Percentiles rank a stretch among this genome's conserved stretches.
Evolutionary conservation across 176 grass and related monocot genomes (phyloP).

Genomic region (Tuctoria greenei): DNA sequence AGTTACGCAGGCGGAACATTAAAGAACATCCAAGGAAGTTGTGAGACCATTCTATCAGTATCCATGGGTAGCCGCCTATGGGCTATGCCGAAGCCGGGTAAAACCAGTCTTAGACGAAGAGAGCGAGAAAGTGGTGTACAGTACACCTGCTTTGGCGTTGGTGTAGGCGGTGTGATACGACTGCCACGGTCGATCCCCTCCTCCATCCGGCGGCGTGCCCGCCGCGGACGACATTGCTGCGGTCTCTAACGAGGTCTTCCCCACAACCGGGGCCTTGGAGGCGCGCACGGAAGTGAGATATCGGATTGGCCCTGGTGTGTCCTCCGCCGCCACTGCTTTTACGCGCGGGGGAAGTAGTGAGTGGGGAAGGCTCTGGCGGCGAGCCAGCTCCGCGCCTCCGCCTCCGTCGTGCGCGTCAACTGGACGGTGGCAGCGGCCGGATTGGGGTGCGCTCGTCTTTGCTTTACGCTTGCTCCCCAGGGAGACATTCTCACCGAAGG

Average conservation of each 20-base stretch:
- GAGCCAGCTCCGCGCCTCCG: neutral
- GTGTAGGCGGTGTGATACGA: constrained; percentile 94
- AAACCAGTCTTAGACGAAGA: constrained; percentile 3
- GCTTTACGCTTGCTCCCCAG: neutral
- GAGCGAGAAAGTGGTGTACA: neutral
- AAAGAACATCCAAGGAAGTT: neutral
- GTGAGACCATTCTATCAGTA: neutral
- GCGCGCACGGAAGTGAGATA: neutral
- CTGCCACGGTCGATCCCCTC: constrained; percentile 70
- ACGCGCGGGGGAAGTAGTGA: neutral
- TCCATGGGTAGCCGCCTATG: neutral
- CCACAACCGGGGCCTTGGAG: neutral
- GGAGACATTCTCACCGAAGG: neutral
- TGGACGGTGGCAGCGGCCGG: neutral
- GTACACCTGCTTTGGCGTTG: constrained; percentile 82
- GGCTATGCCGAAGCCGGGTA: neutral
- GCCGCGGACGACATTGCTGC: constrained; percentile 33
- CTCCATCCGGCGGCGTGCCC: constrained; percentile 24
- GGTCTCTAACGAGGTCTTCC: neutral
- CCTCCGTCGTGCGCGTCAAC: neutral
- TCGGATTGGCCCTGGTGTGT: neutral
- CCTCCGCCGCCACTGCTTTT: neutral
- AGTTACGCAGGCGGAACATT: neutral
- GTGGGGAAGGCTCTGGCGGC: neutral
- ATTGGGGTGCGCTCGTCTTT: neutral